A percentile compares a stretch with the other conserved stretches of the same genome.
Conservation (phyloP, 2,329 filamentous ascomycete genomes). For the Exophiala viscosa region DNA sequence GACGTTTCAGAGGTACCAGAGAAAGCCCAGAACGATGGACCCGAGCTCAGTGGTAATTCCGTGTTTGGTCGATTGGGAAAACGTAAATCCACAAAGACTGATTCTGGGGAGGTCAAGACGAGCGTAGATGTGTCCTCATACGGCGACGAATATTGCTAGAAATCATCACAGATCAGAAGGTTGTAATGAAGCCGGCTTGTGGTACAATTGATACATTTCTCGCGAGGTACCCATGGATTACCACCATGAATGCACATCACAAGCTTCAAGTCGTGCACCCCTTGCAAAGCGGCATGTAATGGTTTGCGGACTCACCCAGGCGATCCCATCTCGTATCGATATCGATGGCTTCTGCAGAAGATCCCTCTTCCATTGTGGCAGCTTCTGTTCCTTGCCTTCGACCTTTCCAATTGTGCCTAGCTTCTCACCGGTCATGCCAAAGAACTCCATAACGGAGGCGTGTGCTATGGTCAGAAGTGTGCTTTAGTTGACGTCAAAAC, state of each 20-base stretch:
- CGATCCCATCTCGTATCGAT: conserved; percentile 24
- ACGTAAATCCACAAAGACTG: conserved; percentile 26
- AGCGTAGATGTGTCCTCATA: conserved; percentile 28
- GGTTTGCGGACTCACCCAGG: conserved; percentile 22
- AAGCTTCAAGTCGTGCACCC: too few relatives aligned
- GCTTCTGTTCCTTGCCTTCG: not conserved
- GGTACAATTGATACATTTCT: too few relatives aligned
- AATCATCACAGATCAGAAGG: not conserved
- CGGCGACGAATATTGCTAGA: conserved; percentile 24
- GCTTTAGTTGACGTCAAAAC: too few relatives aligned
- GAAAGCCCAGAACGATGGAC: conserved; percentile 28
- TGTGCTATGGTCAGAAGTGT: not conserved
- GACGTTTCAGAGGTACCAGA: conserved; percentile 18
- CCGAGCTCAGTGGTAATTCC: conserved; percentile 2
- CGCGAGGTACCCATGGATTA: too few relatives aligned
- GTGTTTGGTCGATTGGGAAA: conserved; percentile 18
- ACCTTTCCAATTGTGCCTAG: conserved; percentile 23
- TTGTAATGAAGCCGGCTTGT: too few relatives aligned
- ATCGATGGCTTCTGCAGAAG: conserved; percentile 26
- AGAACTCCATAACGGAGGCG: conserved; percentile 21
- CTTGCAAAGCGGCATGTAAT: not conserved
- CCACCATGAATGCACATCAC: too few relatives aligned
- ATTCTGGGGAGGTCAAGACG: conserved; percentile 22
- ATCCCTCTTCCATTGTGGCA: conserved; percentile 25
- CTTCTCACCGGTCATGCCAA: conserved; percentile 25